Evolutionary conservation across 768 basidiomycete genomes (phyloP).

Genomic region (Auriculariales sp.): DNA sequence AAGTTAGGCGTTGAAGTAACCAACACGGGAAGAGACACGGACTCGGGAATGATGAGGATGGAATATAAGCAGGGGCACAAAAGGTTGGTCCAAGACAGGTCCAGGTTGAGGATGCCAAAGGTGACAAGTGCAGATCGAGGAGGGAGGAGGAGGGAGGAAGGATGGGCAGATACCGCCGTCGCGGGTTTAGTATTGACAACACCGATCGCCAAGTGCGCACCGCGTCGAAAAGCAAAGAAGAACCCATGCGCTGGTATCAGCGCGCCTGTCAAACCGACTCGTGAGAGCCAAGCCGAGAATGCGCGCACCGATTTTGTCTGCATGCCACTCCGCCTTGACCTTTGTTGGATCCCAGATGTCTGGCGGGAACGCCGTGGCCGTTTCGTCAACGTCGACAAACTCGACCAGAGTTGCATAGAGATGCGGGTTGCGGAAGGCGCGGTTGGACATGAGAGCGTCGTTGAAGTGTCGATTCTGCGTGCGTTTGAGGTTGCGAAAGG

Average conservation of each 20-base stretch:
- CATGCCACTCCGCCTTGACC: constrained; percentile 54
- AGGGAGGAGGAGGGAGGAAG: not conserved
- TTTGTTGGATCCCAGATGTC: constrained; percentile 61
- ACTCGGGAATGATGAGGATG: no score
- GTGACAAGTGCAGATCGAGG: not conserved
- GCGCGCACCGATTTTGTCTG: constrained; percentile 61
- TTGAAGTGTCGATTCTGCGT: constrained; percentile 77
- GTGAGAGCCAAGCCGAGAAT: not conserved
- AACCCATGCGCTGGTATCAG: not conserved
- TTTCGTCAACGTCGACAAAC: constrained; percentile 84
- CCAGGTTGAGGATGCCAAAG: not conserved
- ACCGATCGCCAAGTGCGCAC: not conserved
- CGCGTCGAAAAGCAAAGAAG: not conserved
- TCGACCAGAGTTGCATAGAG: constrained; percentile 93
- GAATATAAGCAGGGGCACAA: no score
- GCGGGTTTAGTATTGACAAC: not conserved
- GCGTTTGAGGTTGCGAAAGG: constrained; percentile 62
- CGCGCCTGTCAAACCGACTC: not conserved
- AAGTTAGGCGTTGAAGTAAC: no score
- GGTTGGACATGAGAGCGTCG: constrained; percentile 83
- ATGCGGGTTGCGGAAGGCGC: constrained; percentile 91
- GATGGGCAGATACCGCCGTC: not conserved
- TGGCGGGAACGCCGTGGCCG: constrained; percentile 64
- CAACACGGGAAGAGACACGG: no score
- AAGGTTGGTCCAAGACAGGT: no score